Evolutionary conservation across 2,329 filamentous ascomycete genomes (phyloP).

Genomic region (Aspergillus alliaceus): DNA sequence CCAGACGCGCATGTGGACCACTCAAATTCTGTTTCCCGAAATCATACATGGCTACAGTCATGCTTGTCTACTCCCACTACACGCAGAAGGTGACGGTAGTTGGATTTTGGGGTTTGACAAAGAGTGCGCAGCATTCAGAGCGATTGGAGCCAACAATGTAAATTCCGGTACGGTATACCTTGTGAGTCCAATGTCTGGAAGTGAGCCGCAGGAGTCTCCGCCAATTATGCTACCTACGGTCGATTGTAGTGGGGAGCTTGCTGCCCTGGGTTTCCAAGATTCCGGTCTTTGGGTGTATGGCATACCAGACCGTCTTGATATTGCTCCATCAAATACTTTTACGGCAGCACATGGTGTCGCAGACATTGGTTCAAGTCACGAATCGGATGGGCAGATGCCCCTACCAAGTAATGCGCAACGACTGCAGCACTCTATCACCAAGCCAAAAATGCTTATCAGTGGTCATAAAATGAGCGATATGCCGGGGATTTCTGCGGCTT

Average conservation of each 20-base stretch:
- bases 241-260: conserved; percentile 68
- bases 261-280: conserved; percentile 71
- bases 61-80: conserved; percentile 62
- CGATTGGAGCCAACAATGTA: conserved; percentile 72
- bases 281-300: conserved; percentile 78
- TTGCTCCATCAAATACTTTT: conserved; percentile 33
- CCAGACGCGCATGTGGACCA: conserved; percentile 77
- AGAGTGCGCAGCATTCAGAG: conserved; percentile 74
- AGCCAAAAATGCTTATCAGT: conserved; percentile 67
- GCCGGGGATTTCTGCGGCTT: conserved; percentile 65
- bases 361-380: background rate
- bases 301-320: conserved; percentile 70
- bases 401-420: conserved; percentile 26
- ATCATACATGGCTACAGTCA: conserved; percentile 78
- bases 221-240: conserved; percentile 70
- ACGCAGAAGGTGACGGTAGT: conserved; percentile 59
- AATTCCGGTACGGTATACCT: conserved; percentile 78
- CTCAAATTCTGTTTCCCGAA: conserved; percentile 80
- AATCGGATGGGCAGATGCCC: background rate
- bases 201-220: conserved; percentile 56
- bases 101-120: conserved; percentile 80
- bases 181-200: conserved; percentile 59
- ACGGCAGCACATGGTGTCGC: conserved; percentile 22
- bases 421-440: conserved; percentile 34
- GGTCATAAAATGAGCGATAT: conserved; percentile 67